phyloP scores from a whole-genome alignment of 2,329 filamentous ascomycete species.

The Phaeosphaeriaceae sp. region DNA sequence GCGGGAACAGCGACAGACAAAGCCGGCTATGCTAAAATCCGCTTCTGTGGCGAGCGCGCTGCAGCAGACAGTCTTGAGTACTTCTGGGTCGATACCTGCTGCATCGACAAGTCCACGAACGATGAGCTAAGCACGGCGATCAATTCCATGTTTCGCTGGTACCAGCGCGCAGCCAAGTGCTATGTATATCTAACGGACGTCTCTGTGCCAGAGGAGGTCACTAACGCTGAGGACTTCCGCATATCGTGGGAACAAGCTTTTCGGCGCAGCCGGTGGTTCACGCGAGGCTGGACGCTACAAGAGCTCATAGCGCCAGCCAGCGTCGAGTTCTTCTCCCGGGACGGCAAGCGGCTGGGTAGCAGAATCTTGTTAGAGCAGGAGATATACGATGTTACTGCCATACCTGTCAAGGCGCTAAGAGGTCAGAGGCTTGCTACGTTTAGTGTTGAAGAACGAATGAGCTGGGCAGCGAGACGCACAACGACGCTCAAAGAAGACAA shows the following conservation, averaged over 20 bases:
- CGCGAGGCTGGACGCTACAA: no score
- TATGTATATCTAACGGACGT: constrained; percentile 21
- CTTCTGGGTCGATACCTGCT: no score
- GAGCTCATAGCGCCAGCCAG: constrained; percentile 11
- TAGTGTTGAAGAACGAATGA: constrained; percentile 27
- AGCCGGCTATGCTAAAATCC: constrained; percentile 8
- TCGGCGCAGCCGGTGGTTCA: constrained; percentile 13
- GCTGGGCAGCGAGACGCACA: constrained; percentile 28
- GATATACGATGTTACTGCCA: constrained; percentile 20
- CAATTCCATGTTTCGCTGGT: constrained; percentile 10
- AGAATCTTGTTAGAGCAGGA: constrained; percentile 15
- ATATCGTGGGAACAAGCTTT: constrained; percentile 13
- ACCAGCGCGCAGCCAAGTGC: constrained; percentile 8
- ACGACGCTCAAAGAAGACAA: constrained; percentile 30
- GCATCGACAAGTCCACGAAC: no score
- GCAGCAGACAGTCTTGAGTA: constrained; percentile 16
- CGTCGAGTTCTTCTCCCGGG: constrained; percentile 24
- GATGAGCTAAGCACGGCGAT: no score
- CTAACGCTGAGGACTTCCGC: constrained; percentile 10
- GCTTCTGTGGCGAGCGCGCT: constrained; percentile 7
- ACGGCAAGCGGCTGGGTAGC: constrained; percentile 16
- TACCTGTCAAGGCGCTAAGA: constrained; percentile 10
- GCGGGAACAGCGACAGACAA: constrained; percentile 16
- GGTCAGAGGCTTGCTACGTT: constrained; percentile 14
- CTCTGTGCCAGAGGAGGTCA: constrained; percentile 5